Percentiles rank a stretch among this genome's conserved stretches.
phyloP scores from a whole-genome alignment of 306 rosid genomes.

The Dicorynia guianensis region DNA sequence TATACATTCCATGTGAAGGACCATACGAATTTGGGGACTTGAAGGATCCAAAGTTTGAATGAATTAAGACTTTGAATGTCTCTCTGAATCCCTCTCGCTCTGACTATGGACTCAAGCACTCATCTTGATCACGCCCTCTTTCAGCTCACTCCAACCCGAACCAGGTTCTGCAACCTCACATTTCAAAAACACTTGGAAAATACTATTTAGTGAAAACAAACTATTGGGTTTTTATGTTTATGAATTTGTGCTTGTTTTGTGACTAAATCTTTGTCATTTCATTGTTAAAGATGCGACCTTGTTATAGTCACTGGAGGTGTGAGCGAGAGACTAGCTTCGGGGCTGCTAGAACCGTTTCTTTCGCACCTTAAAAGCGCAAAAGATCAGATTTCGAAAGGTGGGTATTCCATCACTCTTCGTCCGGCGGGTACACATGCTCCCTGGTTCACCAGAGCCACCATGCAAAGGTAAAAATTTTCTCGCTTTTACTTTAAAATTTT shows the following conservation, averaged over 20 bases:
- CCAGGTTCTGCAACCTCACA: constrained; percentile 64
- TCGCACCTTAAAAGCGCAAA: constrained; percentile 77
- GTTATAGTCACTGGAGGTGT: constrained; percentile 68
- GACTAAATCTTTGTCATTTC: constrained; percentile 9
- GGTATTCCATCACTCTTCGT: constrained; percentile 85
- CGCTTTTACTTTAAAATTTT: neutral
- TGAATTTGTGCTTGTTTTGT: constrained; percentile 30
- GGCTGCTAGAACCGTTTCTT: constrained; percentile 87
- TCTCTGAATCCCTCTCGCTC: constrained; percentile 26
- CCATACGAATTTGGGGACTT: constrained; percentile 25
- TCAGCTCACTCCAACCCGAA: constrained; percentile 98
- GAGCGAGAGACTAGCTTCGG: constrained; percentile 87
- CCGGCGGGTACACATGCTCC: constrained; percentile 61
- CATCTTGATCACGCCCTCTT: constrained; percentile 89
- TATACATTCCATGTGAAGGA: constrained; percentile 50
- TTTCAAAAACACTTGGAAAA: neutral
- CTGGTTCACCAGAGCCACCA: constrained; percentile 98
- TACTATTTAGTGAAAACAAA: constrained; percentile 18
- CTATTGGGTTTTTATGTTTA: constrained; percentile 15
- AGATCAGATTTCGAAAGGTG: constrained; percentile 99
- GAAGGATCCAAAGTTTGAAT: constrained; percentile 23
- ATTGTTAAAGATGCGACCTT: constrained; percentile 74
- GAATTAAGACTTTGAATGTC: constrained; percentile 35
- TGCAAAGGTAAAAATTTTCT: constrained; percentile 65
- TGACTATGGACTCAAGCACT: constrained; percentile 78